Evolutionary conservation across 306 rosid genomes (phyloP), one percentile per base, ranked within the genome.

Genomic region (Oemleria cerasiformis): DNA sequence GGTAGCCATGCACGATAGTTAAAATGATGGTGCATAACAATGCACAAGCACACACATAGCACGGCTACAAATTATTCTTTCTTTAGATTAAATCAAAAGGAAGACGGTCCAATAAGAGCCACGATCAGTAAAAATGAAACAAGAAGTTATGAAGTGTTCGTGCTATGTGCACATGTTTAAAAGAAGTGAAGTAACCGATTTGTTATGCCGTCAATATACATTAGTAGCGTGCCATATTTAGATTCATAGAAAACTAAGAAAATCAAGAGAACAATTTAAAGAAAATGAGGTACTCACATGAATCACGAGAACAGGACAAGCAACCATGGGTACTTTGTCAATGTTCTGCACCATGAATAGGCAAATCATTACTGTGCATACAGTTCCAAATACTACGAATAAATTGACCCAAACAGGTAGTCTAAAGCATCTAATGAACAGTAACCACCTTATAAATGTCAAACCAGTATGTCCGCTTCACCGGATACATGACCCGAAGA

Each of bases 401-500:
- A 56, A 65, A 70, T 13, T 39, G 38, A 73, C 63, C 65, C 34
- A 20, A 41, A 68, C 38, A 30, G 36, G 36, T 30, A 65, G 25
- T 65, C 60, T 47, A 41, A 73, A 78, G 53, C 43, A 64, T 44
- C 53, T 48, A 40, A 71, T 53, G 65, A 75, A 81, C 63, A 49
- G n/a, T 42, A 25, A 56, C 53, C 59, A 94, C 98, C 98, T 94
- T 94, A 44, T 89, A 94, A 79, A 94, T 94, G 87, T 94, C 97
- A 60, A 94, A 91, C 98, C 98, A 94, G 84, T 86, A 94, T 0
- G 98, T 84, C 81, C 94, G 79, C 83, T 91, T 94, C 68, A 94
- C 95, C 0, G 97, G 98, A 73, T 94, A 94, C 98, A 94, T 89
- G 86, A 94, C 98, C 63, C 98, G 86, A 44, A 94, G 86, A 60